Evolutionary conservation across 306 rosid species (phyloP), one percentile per base, ranked within the genome.

Genomic region (Quercus cerris): DNA sequence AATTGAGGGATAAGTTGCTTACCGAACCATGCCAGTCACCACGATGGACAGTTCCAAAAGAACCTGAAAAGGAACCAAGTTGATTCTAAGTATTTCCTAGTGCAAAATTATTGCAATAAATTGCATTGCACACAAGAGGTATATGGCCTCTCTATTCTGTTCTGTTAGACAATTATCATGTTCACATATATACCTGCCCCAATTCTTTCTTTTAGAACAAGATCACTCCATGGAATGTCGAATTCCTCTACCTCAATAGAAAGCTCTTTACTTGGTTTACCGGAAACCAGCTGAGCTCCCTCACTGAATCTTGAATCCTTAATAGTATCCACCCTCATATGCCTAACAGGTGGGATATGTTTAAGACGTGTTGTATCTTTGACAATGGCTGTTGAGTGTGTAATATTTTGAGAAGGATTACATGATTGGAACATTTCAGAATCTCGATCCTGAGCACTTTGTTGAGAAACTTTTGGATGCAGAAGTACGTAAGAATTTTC

Each of bases 11-110:
- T 14, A 9, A 75, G 71, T 76, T 70, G 74, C 97, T 90, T 92
- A 96, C 99, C 77, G 99, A 96, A 83, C 94, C 98, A 89, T 89
- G 82, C 99, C 99, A 96, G 84, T 96, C 99, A 61, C 98, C 99
- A n/a, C 91, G 97, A 87, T 91, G 98, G 56, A 96, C 99, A 79
- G 94, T 96, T 82, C 98, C 99, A 81, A 96, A 96, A 69, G 98
- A 93, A 88, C 97, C 99, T 93, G 93, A 79, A 90, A 86, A 85
- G 72, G 84, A 31, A 90, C 49, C 76, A 71, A 58, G 52, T 17
- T 54, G 70, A 73, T 58, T 74, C 56, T 80, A 70, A 85, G 71
- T 70, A 74, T 76, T 49, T 44, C 67, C 51, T 61, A 17, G 28
- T 33, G 27, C 52, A 81, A 13, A 80, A 27, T 14, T 25, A 56